A percentile compares a stretch with the other conserved stretches of the same genome.
These are phyloP conservation scores for Plantago coronopus DNA, from an alignment of 305 asterid species.

Conservation along the genomic window DNA sequence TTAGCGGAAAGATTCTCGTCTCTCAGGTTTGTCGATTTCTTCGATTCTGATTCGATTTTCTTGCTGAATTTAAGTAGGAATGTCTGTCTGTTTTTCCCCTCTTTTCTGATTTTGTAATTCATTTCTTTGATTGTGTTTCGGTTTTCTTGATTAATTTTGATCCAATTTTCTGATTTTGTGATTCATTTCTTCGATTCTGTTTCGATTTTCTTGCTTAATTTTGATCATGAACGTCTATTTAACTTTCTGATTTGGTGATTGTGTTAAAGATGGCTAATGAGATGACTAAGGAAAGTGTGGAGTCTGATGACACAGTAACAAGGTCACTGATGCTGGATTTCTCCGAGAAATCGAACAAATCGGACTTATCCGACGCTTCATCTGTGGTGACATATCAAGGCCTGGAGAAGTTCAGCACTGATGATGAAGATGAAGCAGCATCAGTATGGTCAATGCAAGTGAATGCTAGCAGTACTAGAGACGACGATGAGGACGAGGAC, in stretches of 20 bases:
- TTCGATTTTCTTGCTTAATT: too few relatives aligned
- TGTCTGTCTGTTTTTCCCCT: not conserved
- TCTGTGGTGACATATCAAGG: constrained; percentile 42
- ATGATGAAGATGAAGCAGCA: constrained; percentile 40
- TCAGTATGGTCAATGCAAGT: constrained; percentile 80
- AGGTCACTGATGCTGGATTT: constrained; percentile 77
- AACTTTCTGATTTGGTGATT: too few relatives aligned
- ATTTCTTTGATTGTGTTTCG: too few relatives aligned
- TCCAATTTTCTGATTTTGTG: too few relatives aligned
- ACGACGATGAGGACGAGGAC: constrained; percentile 35
- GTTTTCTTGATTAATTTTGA: too few relatives aligned
- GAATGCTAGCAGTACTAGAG: constrained; percentile 57
- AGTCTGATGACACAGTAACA: constrained; percentile 44
- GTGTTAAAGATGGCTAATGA: constrained; percentile 24
- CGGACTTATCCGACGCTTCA: constrained; percentile 38
- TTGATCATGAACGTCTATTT: too few relatives aligned
- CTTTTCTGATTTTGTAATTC: not conserved
- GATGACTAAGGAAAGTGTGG: constrained; percentile 31
- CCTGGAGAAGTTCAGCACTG: not conserved
- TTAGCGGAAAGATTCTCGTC: constrained; percentile 33
- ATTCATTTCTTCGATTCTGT: too few relatives aligned
- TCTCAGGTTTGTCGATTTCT: constrained; percentile 48
- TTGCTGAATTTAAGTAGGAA: not conserved
- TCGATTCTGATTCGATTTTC: not conserved
- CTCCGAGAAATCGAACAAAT: constrained; percentile 48